These are phyloP conservation scores for Phanerochaete carnosa DNA, from an alignment of 768 basidiomycete genomes.

Conservation along the genomic window DNA sequence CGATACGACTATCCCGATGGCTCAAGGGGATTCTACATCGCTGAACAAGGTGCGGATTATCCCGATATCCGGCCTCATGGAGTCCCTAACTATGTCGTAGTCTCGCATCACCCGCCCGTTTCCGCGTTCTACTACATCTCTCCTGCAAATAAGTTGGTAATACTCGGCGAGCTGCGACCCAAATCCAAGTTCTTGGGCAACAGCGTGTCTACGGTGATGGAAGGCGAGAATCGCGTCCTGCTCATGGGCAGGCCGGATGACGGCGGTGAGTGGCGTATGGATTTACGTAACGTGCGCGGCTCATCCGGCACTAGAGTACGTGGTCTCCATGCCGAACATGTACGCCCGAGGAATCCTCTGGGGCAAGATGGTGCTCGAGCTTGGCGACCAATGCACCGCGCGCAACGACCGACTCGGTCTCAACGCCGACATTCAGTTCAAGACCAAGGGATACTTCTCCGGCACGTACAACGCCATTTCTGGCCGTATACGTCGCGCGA, in stretches of 20 bases:
- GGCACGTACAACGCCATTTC: constrained; percentile 91
- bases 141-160: constrained; percentile 80
- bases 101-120: constrained; percentile 92
- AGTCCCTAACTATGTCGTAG: constrained; percentile 35
- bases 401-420: constrained; percentile 77
- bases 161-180: constrained; percentile 91
- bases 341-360: constrained; percentile 86
- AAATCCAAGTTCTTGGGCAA: constrained; percentile 97
- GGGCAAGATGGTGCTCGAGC: constrained; percentile 93
- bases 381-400: constrained; percentile 86
- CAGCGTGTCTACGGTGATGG: constrained; percentile 94
- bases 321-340: constrained; percentile 98
- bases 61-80: constrained; percentile 3
- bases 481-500: constrained; percentile 68
- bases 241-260: constrained; percentile 82
- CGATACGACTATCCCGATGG: constrained; percentile 90
- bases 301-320: constrained; percentile 56
- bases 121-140: constrained; percentile 97
- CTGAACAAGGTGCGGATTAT: constrained; percentile 74
- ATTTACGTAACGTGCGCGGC: constrained; percentile 10
- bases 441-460: constrained; percentile 98
- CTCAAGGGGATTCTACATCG: constrained; percentile 92
- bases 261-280: constrained; percentile 54
- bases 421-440: constrained; percentile 88
- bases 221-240: constrained; percentile 88